Evolutionary conservation across 2,329 filamentous ascomycete genomes (phyloP).

Genomic region (Didymellaceae sp.): DNA sequence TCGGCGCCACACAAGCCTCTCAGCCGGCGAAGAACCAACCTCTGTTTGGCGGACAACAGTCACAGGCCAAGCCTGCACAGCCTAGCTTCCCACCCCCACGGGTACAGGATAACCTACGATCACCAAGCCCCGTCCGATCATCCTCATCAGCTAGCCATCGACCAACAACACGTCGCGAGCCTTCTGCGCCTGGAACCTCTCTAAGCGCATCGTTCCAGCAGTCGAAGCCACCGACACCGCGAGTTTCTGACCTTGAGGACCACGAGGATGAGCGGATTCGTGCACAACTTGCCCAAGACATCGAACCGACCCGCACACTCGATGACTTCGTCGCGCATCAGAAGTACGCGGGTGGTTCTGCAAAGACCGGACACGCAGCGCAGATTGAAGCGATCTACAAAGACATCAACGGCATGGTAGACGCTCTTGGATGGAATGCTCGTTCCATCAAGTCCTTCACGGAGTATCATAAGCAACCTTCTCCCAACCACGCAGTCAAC

Average conservation of each 20-base stretch:
- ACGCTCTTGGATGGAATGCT: constrained; percentile 86
- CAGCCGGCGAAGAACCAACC: constrained; percentile 11
- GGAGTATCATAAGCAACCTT: constrained; percentile 63
- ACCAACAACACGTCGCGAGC: constrained; percentile 32
- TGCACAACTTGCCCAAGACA: constrained; percentile 64
- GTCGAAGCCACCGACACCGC: constrained; percentile 45
- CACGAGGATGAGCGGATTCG: constrained; percentile 75
- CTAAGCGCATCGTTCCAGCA: constrained; percentile 40
- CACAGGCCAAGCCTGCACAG: constrained; percentile 12
- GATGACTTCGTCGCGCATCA: constrained; percentile 70
- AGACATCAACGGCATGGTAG: constrained; percentile 92
- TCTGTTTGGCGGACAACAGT: constrained; percentile 28
- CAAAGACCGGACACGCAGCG: constrained; percentile 52
- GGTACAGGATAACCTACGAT: constrained; percentile 66
- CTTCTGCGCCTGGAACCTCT: constrained; percentile 41
- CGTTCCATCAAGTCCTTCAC: constrained; percentile 68
- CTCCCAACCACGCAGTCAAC: constrained; percentile 61
- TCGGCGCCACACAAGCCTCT: not conserved
- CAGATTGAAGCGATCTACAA: constrained; percentile 66
- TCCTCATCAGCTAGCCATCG: constrained; percentile 56
- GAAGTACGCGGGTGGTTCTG: constrained; percentile 50
- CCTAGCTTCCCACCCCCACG: constrained; percentile 60
- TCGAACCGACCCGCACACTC: constrained; percentile 67
- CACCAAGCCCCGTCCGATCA: constrained; percentile 74
- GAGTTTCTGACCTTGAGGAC: constrained; percentile 46